These are phyloP conservation scores for Leccinum griseonigrum DNA, from an alignment of 1,284 basidiomycete genomes.

Conservation along the genomic window DNA sequence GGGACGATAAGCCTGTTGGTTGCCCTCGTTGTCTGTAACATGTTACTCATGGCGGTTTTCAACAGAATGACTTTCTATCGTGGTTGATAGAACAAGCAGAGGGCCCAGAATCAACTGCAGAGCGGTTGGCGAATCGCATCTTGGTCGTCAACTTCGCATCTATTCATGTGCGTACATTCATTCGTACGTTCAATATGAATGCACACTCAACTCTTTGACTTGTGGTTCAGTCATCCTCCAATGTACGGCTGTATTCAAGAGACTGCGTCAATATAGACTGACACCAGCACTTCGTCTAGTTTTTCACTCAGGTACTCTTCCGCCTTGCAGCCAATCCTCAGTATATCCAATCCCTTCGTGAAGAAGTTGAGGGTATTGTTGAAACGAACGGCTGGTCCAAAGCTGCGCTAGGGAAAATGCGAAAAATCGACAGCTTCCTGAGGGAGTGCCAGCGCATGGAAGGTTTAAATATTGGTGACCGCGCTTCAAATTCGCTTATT, in stretches of 20 bases:
- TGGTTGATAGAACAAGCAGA: conserved; percentile 42
- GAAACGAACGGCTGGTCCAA: conserved; percentile 44
- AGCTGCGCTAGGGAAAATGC: conserved; percentile 38
- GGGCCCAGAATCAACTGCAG: conserved; percentile 28
- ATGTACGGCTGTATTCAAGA: conserved; percentile 9
- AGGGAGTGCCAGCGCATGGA: conserved; percentile 37
- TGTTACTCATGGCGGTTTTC: conserved; percentile 19
- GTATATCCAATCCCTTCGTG: conserved; percentile 38
- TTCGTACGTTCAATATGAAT: not conserved
- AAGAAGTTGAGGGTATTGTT: conserved; percentile 40
- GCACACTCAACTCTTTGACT: not conserved
- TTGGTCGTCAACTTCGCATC: conserved; percentile 36
- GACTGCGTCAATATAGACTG: not conserved
- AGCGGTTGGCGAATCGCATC: conserved; percentile 33
- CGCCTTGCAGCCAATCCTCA: conserved; percentile 23
- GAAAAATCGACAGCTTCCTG: conserved; percentile 47
- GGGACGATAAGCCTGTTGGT: conserved; percentile 39
- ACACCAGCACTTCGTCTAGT: conserved; percentile 8
- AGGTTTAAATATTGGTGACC: conserved; percentile 27
- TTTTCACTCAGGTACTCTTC: conserved; percentile 37
- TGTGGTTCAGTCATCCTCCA: conserved; percentile 10
- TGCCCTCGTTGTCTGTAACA: no score
- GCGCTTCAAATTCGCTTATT: not conserved
- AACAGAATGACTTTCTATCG: conserved; percentile 32
- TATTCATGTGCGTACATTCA: conserved; percentile 31